Evolutionary conservation across 192 early-diverging fungal species (phyloP), one percentile per base, ranked within the genome.

Genomic region (Pilaira anomala): DNA sequence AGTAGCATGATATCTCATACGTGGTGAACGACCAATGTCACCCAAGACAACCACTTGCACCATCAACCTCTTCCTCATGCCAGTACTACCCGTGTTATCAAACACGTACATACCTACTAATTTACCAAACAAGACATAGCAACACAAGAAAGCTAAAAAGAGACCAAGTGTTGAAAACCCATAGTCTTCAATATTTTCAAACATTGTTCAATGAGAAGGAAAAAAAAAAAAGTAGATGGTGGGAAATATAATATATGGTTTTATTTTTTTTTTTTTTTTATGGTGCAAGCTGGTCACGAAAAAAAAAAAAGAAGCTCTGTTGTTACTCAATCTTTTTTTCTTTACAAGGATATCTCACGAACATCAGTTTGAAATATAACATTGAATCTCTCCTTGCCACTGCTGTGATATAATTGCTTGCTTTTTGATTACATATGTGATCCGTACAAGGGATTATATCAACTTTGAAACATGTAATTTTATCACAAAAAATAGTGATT

Each of bases 1-100:
- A 7, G 89, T 63, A 40, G 92, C 92, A 72, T 98, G 96, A 63
- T 93, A 87, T 57, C 89, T 83, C 88, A 95, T 97, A n/a, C 95
- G 85, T 12, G 96, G 95, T 13, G 90, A 91, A 50, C 89, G 78
- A 6, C 91, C 91, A 70, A 93, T 83, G 56, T 94, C 93, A 3
- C 92, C 93, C 22, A 94, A 74, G 3, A 94, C 93, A 7, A 94
- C 73, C 26, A 86, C 69, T 44, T 76, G 74, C 0, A 71, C 74
- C 18, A 71, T 51, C 1, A 62, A 58, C 21, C 62, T 55, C 19
- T 55, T 53, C n/a, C 74, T 68, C 6, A 63, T 0, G 1, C 21
- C 52, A 25, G 44, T n/a, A 21, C 13, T 8, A 8, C 30, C 42
- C 6, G 51, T 26, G 0, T 28, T 53, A 13, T 69, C 51, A 30